Conservation (phyloP, 768 basidiomycete species). For the Tubosaeta sp. region DNA sequence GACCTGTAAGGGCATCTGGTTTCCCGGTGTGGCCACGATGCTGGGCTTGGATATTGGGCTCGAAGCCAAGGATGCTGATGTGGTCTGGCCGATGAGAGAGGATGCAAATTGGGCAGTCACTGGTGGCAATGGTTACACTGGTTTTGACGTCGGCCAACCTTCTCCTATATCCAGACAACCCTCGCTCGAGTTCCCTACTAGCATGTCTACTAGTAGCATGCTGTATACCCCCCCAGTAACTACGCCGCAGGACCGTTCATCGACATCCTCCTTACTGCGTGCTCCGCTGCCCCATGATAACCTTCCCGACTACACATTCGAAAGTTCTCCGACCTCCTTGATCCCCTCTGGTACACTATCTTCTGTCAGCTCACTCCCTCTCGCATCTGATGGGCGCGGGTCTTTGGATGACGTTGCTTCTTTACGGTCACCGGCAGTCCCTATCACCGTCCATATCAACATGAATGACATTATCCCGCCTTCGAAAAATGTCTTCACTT, state of each 20-base stretch:
- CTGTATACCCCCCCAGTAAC: constrained; percentile 20
- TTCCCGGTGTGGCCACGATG: constrained; percentile 76
- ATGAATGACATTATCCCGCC: constrained; percentile 73
- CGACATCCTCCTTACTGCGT: constrained; percentile 64
- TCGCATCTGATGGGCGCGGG: constrained; percentile 32
- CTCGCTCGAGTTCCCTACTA: constrained; percentile 43
- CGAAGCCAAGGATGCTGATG: constrained; percentile 63
- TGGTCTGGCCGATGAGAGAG: constrained; percentile 57
- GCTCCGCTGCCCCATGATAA: constrained; percentile 66
- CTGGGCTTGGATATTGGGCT: constrained; percentile 74
- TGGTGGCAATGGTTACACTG: constrained; percentile 67
- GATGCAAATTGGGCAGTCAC: constrained; percentile 55
- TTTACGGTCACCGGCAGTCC: constrained; percentile 47
- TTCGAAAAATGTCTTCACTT: constrained; percentile 59
- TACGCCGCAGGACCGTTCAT: constrained; percentile 40
- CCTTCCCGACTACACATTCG: constrained; percentile 73
- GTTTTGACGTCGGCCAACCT: constrained; percentile 54
- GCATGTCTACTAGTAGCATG: constrained; percentile 15
- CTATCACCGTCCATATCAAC: constrained; percentile 73
- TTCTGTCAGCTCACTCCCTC: constrained; percentile 36
- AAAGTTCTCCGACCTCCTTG: constrained; percentile 52
- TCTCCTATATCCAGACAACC: constrained; percentile 42
- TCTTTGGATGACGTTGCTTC: constrained; percentile 29
- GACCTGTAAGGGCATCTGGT: constrained; percentile 75
- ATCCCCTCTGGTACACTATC: constrained; percentile 40